Percentiles rank a stretch among this genome's conserved stretches.
Evolutionary conservation across 495 filamentous ascomycete species (phyloP).

Genomic region (Pyrenopolyporus hunteri): DNA sequence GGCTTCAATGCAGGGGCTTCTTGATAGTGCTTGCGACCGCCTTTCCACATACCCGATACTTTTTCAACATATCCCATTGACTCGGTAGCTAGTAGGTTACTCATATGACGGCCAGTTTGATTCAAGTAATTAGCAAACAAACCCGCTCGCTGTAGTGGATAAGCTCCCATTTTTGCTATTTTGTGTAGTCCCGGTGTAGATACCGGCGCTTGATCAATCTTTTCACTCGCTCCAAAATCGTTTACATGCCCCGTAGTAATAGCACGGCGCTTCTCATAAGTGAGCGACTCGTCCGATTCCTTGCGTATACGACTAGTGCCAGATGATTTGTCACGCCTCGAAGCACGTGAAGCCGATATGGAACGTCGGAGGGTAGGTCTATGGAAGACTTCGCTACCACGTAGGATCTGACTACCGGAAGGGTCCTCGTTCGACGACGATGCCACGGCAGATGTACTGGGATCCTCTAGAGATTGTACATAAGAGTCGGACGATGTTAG

Average conservation of each 20-base stretch:
- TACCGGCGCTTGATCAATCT: constrained; percentile 27
- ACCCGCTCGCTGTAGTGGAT: constrained; percentile 85
- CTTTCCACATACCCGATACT: constrained; percentile 96
- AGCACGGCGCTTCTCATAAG: constrained; percentile 34
- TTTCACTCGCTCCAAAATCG: constrained; percentile 41
- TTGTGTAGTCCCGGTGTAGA: constrained; percentile 70
- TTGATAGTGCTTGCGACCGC: constrained; percentile 86
- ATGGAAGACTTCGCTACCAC: constrained; percentile 85
- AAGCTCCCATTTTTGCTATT: constrained; percentile 73
- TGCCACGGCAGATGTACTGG: constrained; percentile 67
- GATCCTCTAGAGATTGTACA: constrained; percentile 74
- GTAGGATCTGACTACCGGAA: constrained; percentile 89
- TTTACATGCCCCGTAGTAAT: constrained; percentile 47
- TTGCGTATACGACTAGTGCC: constrained; percentile 17
- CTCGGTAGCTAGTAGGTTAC: constrained; percentile 82
- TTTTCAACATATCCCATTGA: constrained; percentile 98
- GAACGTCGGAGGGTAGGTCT: constrained; percentile 72
- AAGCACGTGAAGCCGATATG: constrained; percentile 45
- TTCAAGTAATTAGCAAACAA: constrained; percentile 84
- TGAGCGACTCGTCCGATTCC: constrained; percentile 10
- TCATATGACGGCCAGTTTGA: constrained; percentile 76
- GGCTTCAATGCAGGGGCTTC: constrained; percentile 71
- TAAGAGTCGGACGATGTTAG: constrained; percentile 79
- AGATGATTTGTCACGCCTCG: constrained; percentile 22
- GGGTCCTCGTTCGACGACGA: constrained; percentile 78